Evolutionary conservation across 1,284 basidiomycete genomes (phyloP).

Genomic region (Tranzscheliella williamsii): DNA sequence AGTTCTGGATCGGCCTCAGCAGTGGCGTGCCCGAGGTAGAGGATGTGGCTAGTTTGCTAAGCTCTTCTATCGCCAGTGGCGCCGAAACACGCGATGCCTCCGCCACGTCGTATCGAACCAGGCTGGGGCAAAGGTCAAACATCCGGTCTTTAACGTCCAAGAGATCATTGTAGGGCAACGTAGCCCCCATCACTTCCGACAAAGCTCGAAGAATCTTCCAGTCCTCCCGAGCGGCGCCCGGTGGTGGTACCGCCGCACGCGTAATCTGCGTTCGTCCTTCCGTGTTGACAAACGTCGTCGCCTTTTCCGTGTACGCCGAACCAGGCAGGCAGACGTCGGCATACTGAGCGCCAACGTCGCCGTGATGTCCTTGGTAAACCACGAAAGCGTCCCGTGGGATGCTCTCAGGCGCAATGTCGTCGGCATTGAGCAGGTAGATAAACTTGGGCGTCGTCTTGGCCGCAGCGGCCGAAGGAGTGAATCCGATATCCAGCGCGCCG

Average conservation of each 20-base stretch:
- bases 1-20: conserved; percentile 83
- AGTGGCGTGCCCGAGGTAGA: conserved; percentile 65
- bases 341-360: conserved; percentile 92
- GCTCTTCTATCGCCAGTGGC: conserved; percentile 44
- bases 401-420: conserved; percentile 85
- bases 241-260: conserved; percentile 89
- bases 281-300: conserved; percentile 92
- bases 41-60: conserved; percentile 34
- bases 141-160: conserved; percentile 86
- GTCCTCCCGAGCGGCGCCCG: conserved; percentile 91
- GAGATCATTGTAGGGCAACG: conserved; percentile 88
- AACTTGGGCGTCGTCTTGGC: conserved; percentile 84
- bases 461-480: conserved; percentile 79
- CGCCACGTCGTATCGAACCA: conserved; percentile 84
- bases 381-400: conserved; percentile 95
- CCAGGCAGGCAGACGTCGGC: conserved; percentile 94
- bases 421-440: conserved; percentile 93
- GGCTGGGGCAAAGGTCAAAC: conserved; percentile 93
- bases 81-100: conserved; percentile 71
- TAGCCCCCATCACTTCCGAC: conserved; percentile 79
- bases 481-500: conserved; percentile 95
- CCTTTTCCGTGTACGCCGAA: conserved; percentile 95
- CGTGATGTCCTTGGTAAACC: conserved; percentile 98
- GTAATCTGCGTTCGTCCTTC: conserved; percentile 92
- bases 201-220: conserved; percentile 98